Evolutionary conservation across 257 asterid genomes (phyloP).

Genomic region (Ophiorrhiza pumila): DNA sequence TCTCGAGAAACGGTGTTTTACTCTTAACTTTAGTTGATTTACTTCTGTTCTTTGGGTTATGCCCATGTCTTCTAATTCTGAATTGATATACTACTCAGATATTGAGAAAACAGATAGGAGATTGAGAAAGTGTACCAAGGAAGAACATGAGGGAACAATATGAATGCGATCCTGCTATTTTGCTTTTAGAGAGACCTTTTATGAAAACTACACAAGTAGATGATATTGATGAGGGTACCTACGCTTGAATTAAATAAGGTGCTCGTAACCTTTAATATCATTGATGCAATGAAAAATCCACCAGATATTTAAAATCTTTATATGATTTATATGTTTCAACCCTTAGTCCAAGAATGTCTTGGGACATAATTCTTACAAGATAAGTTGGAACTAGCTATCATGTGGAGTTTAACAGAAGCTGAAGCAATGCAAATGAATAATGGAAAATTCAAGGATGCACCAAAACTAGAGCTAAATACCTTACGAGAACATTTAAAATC

Average conservation of each 20-base stretch:
- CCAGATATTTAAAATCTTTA: background rate
- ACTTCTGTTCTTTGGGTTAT: too few relatives aligned
- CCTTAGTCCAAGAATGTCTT: background rate
- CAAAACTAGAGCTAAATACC: background rate
- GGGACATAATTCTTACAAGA: background rate
- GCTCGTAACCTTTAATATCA: background rate
- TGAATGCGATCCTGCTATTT: too few relatives aligned
- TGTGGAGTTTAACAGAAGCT: background rate
- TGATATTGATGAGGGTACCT: background rate
- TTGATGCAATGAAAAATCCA: background rate
- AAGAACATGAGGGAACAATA: too few relatives aligned
- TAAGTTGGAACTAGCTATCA: background rate
- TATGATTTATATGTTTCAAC: background rate
- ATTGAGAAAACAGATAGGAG: too few relatives aligned
- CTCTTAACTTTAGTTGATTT: too few relatives aligned
- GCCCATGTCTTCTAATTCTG: too few relatives aligned
- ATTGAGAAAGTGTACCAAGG: too few relatives aligned
- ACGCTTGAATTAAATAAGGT: background rate
- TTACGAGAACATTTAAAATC: background rate
- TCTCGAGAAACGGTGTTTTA: too few relatives aligned
- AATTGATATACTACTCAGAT: too few relatives aligned
- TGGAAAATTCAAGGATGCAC: background rate
- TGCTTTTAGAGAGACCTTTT: background rate
- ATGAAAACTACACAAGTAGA: background rate
- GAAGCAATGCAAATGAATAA: background rate